These are phyloP conservation scores for Penicillium sp. DNA, from an alignment of 2,329 filamentous ascomycete species.

Conservation along the genomic window DNA sequence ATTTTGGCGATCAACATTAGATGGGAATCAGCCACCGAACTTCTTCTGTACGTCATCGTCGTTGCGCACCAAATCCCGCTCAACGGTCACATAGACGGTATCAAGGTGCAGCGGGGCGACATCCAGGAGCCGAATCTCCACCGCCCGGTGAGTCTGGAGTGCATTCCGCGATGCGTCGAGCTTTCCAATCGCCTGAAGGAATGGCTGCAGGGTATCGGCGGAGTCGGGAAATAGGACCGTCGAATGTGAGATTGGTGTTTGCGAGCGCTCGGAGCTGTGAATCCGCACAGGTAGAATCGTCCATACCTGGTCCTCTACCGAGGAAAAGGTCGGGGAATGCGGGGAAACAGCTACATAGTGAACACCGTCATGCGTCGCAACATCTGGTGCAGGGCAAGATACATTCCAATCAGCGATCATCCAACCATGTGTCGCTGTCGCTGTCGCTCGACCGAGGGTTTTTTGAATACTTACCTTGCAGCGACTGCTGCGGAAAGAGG, in stretches of 20 bases:
- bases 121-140: conserved; percentile 82
- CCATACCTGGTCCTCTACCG: conserved; percentile 69
- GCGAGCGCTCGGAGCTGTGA: conserved; percentile 44
- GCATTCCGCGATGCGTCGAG: conserved; percentile 74
- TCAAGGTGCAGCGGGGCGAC: conserved; percentile 79
- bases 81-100: conserved; percentile 82
- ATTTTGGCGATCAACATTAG: too few species aligned
- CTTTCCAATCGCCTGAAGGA: conserved; percentile 71
- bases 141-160: conserved; percentile 70
- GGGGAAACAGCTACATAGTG: conserved; percentile 51
- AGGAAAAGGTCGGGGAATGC: conserved; percentile 42
- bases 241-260: conserved; percentile 68
- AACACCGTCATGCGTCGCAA: conserved; percentile 32
- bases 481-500: conserved; percentile 65
- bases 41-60: conserved; percentile 81
- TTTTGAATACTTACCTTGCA: conserved; percentile 49
- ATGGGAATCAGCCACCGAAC: conserved; percentile 67
- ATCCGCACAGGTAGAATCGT: conserved; percentile 76
- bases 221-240: conserved; percentile 74
- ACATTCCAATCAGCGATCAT: conserved; percentile 8
- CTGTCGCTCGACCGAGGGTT: not conserved
- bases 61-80: conserved; percentile 75
- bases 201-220: conserved; percentile 77
- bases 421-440: not conserved
- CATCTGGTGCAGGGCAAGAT: conserved; percentile 13